Evolutionary conservation across 768 basidiomycete genomes (phyloP).

Genomic region (Trametes cubensis): DNA sequence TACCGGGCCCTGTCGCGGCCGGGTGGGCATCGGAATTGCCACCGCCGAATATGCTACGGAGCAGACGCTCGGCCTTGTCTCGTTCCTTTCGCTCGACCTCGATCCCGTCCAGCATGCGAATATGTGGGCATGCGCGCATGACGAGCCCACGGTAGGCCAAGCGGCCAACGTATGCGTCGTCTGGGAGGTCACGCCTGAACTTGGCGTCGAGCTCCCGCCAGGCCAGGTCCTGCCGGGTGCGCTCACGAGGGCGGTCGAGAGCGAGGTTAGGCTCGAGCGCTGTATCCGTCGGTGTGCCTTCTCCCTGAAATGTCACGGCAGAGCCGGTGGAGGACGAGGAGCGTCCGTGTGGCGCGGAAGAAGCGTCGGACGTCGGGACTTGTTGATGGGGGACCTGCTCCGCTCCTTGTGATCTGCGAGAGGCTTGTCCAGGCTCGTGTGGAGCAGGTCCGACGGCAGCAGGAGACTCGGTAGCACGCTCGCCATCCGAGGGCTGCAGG

Average conservation of each 20-base stretch:
- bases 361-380: neutral
- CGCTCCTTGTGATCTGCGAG: conserved; percentile 1
- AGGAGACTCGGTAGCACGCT: conserved; percentile 23
- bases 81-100: conserved; percentile 82
- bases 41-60: conserved; percentile 50
- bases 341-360: neutral
- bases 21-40: neutral
- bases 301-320: neutral
- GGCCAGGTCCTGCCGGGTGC: conserved; percentile 17
- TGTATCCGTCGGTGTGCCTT: neutral
- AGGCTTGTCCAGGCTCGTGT: neutral
- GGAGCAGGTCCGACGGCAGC: neutral
- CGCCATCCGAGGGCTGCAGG: conserved; percentile 54
- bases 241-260: conserved; percentile 19
- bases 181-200: conserved; percentile 89
- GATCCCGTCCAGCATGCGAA: conserved; percentile 86
- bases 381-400: conserved; percentile 5
- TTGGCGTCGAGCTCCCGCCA: conserved; percentile 84
- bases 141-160: conserved; percentile 88
- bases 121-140: conserved; percentile 69
- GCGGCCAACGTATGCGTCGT: conserved; percentile 83
- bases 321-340: neutral
- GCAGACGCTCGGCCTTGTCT: conserved; percentile 73
- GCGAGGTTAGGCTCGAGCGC: conserved; percentile 12
- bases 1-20: neutral